Percentiles rank a stretch among this genome's conserved stretches.
phyloP scores from a whole-genome alignment of 495 filamentous ascomycete species.

The Hyaloscypha variabilis region DNA sequence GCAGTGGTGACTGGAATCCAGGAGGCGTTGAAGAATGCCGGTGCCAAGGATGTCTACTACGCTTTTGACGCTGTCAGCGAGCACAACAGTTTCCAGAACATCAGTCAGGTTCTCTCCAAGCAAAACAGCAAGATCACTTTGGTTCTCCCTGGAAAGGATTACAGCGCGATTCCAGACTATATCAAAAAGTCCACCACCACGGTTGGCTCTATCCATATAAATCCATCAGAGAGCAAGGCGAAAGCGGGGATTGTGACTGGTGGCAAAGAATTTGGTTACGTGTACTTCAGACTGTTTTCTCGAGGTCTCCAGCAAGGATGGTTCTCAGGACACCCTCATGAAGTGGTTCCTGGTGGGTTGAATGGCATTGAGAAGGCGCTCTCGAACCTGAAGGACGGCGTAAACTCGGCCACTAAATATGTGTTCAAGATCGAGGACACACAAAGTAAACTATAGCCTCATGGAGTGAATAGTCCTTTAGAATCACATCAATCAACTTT shows the following conservation, averaged over 20 bases:
- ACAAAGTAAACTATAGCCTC: slow-evolving; percentile 29
- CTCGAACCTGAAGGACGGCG: slow-evolving; percentile 59
- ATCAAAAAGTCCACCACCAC: slow-evolving; percentile 38
- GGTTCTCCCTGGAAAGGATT: slow-evolving; percentile 49
- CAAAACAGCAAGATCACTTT: slow-evolving; percentile 52
- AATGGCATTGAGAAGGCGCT: slow-evolving; percentile 58
- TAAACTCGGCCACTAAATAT: slow-evolving; percentile 69
- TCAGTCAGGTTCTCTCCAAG: slow-evolving; percentile 46
- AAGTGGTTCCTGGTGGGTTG: slow-evolving; percentile 64
- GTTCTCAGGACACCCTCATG: slow-evolving; percentile 62
- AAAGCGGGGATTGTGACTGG: slow-evolving; percentile 31
- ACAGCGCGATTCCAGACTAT: slow-evolving; percentile 35
- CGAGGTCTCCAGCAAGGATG: slow-evolving; percentile 59
- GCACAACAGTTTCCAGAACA: slow-evolving; percentile 47
- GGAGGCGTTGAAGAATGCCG: slow-evolving; percentile 45
- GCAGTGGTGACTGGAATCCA: slow-evolving; percentile 54
- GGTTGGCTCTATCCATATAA: slow-evolving; percentile 55
- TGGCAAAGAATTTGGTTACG: slow-evolving; percentile 57
- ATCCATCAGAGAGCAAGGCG: slow-evolving; percentile 23
- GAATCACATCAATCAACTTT: neutral
- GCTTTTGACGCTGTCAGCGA: slow-evolving; percentile 65
- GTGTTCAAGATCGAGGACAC: slow-evolving; percentile 68
- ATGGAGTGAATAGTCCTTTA: neutral
- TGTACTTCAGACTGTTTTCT: slow-evolving; percentile 38
- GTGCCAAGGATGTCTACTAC: slow-evolving; percentile 40